Base-by-base conservation (phyloP, 306 rosid species). In the Purshia tridentata region DNA sequence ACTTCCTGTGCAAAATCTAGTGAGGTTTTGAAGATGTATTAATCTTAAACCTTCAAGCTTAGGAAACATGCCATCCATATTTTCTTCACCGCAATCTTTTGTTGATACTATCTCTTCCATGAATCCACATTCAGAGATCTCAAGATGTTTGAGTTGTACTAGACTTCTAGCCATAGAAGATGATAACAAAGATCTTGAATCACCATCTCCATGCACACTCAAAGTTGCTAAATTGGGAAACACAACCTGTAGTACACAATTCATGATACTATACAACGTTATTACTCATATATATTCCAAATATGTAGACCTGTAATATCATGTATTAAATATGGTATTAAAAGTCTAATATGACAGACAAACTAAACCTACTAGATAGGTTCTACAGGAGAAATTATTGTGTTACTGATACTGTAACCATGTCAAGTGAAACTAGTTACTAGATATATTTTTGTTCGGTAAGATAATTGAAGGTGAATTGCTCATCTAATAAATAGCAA, bases 81-180 rank as follows among this genome's bases (percentile, higher is more conserved):
- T 14, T n/a, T 19, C 3, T n/a, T 7, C 18, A 10, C 5, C 2
- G 7, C 4, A 11, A 41, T 64, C 35, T 15, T 72, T 48, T 7
- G 41, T 52, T 57, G 49, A 0, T 4, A 79, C 59, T 42, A 85
- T 66, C 22, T 18, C 57, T 39, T 12, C 39, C 86, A 88, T 79
- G 20, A 6, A 37, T 4, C 15, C 1, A 58, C 89, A 88, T 11
- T 5, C 19, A 2, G 52, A 42, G n/a, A 88, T 42, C 6, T 39
- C 12, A 6, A 88, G 84, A 41, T 62, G 55, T 67, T 76, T 69
- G 15, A 87, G 89, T 16, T 67, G 78, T 18, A 1, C 14, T 1
- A 84, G 29, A 65, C 67, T 19, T 16, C 1, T 35, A 1, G 81
- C 84, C 76, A 78, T 56, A 2, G 73, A 49, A 50, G 53, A 20